phyloP scores from a whole-genome alignment of 2,329 filamentous ascomycete genomes.

The Cladophialophora exuberans region DNA sequence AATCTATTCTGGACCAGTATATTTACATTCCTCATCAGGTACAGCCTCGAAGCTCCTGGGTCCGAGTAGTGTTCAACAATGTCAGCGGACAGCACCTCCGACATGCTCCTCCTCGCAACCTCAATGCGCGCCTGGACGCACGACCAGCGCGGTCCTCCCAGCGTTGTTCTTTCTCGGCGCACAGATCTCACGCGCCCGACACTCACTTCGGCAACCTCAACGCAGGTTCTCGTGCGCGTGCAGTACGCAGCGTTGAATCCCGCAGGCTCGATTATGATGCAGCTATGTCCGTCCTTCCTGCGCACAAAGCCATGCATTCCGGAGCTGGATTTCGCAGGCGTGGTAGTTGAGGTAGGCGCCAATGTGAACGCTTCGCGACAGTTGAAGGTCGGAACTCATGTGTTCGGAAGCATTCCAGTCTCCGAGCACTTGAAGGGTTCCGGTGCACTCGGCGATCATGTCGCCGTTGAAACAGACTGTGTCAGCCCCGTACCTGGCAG shows the following conservation, averaged over 20 bases:
- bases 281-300: constrained; percentile 6
- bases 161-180: not conserved
- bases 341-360: not conserved
- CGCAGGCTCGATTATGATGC: constrained; percentile 11
- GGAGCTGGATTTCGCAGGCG: constrained; percentile 12
- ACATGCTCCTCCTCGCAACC: not conserved
- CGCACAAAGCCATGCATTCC: constrained; percentile 8
- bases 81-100: not conserved
- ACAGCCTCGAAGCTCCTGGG: no score
- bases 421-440: not conserved
- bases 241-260: constrained; percentile 7
- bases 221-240: not conserved
- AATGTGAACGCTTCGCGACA: not conserved
- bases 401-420: constrained; percentile 11
- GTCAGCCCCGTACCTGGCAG: not conserved
- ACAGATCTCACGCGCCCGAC: not conserved
- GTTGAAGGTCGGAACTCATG: not conserved
- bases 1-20: no score
- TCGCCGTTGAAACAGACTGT: not conserved
- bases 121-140: constrained; percentile 4
- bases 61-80: no score
- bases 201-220: not conserved
- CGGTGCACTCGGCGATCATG: not conserved
- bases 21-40: no score
- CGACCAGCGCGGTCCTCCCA: not conserved